These are phyloP conservation scores for Alternaria novae-zelandiae DNA, from an alignment of 2,329 filamentous ascomycete species.

Conservation along the genomic window DNA sequence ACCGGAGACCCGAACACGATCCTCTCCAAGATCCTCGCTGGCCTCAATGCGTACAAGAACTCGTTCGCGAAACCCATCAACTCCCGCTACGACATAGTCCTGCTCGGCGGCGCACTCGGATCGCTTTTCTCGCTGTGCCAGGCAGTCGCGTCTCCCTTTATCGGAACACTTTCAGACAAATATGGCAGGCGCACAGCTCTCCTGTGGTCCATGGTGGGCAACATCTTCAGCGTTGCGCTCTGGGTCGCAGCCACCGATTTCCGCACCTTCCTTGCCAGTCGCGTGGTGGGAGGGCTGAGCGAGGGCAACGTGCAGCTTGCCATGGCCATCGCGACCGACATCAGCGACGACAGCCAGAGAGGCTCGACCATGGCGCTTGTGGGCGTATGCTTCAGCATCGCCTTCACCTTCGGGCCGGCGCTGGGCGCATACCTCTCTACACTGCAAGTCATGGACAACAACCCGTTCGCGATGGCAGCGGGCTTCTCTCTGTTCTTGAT, in stretches of 20 bases:
- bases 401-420: constrained; percentile 94
- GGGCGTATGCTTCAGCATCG: constrained; percentile 94
- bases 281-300: constrained; percentile 88
- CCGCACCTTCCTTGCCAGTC: constrained; percentile 91
- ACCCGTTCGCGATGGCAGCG: constrained; percentile 93
- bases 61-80: constrained; percentile 92
- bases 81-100: constrained; percentile 94
- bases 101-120: constrained; percentile 90
- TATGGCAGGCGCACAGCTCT: constrained; percentile 88
- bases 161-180: constrained; percentile 85
- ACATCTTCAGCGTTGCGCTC: constrained; percentile 88
- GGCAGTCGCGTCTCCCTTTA: constrained; percentile 88
- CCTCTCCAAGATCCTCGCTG: constrained; percentile 78
- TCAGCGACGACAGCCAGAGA: constrained; percentile 83
- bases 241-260: constrained; percentile 96
- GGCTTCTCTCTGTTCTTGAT: constrained; percentile 86
- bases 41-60: constrained; percentile 93
- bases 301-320: constrained; percentile 97
- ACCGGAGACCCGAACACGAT: constrained; percentile 65
- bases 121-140: constrained; percentile 94
- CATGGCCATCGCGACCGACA: constrained; percentile 94
- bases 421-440: constrained; percentile 85
- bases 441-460: constrained; percentile 78
- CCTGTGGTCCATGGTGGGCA: constrained; percentile 89
- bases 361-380: constrained; percentile 96